Percentiles rank a stretch among this genome's conserved stretches.
Conservation (phyloP, 176 grass and related monocot species). For the Panicum miliaceum region DNA sequence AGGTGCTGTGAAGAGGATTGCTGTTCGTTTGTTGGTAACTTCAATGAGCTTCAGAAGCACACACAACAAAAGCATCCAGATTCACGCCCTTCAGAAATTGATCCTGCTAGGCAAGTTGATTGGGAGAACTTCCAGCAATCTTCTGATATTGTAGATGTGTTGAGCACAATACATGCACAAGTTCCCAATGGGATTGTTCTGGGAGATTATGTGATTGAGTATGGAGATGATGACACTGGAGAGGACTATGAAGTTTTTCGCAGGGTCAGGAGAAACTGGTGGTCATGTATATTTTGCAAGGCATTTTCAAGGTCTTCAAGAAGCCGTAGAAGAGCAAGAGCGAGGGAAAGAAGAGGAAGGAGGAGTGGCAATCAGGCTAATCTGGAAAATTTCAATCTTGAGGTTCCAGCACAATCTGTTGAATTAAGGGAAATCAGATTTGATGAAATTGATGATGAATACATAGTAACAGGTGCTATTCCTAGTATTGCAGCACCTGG, state of each 20-base stretch:
- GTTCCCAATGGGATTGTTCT: constrained; percentile 89
- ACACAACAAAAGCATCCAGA: constrained; percentile 85
- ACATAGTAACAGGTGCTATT: constrained; percentile 65
- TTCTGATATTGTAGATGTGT: constrained; percentile 94
- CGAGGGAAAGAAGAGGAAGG: constrained; percentile 56
- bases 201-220: constrained; percentile 98
- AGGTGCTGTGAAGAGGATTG: constrained; percentile 82
- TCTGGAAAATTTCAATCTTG: constrained; percentile 66
- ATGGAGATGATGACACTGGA: constrained; percentile 87
- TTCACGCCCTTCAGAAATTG: constrained; percentile 90
- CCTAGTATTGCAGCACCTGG: constrained; percentile 54
- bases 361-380: constrained; percentile 61
- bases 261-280: constrained; percentile 75
- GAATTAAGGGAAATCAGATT: constrained; percentile 89
- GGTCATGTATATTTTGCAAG: constrained; percentile 88
- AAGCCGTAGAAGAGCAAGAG: constrained; percentile 63
- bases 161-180: constrained; percentile 93
- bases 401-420: constrained; percentile 67
- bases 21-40: constrained; percentile 79
- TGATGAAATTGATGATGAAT: constrained; percentile 86
- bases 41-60: constrained; percentile 89
- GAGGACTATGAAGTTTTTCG: constrained; percentile 78
- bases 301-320: constrained; percentile 80
- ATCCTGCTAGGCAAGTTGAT: constrained; percentile 79
- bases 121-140: constrained; percentile 99